phyloP scores from a whole-genome alignment of 1,139 yeast genomes.

The Diutina mesorugosa region DNA sequence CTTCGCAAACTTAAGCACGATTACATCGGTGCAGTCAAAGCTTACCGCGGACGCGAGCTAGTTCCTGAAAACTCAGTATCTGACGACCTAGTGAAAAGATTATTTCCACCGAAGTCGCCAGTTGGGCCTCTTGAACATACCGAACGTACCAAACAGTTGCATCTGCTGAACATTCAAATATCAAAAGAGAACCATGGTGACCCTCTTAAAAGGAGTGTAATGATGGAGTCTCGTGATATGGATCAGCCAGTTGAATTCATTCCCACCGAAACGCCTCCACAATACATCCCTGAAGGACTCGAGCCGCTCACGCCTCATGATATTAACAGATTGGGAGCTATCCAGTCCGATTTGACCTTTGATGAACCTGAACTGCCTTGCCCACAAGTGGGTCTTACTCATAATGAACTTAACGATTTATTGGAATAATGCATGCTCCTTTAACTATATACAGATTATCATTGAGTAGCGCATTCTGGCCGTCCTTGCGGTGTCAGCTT shows the following conservation, averaged over 20 bases:
- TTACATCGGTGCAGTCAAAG: slow-evolving; percentile 4
- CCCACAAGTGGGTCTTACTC: slow-evolving; percentile 10
- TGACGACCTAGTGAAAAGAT: slow-evolving; percentile 12
- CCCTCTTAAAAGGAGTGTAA: slow-evolving; percentile 15
- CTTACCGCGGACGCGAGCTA: slow-evolving; percentile 7
- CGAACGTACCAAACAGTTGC: slow-evolving; percentile 14
- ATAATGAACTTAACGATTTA: slow-evolving; percentile 5
- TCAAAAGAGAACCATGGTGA: slow-evolving; percentile 16
- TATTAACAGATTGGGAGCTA: slow-evolving; percentile 7
- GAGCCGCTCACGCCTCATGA: slow-evolving; percentile 1
- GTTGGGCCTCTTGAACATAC: slow-evolving; percentile 8
- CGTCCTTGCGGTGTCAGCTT: slow-evolving; percentile 10
- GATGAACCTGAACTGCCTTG: slow-evolving; percentile 7
- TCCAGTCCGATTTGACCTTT: slow-evolving; percentile 7
- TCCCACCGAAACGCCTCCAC: slow-evolving; percentile 17
- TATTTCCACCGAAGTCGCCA: slow-evolving; percentile 1
- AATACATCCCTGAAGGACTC: slow-evolving; percentile 16
- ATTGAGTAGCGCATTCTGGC: slow-evolving; percentile 33
- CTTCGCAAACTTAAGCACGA: slow-evolving; percentile 5
- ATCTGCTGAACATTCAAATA: slow-evolving; percentile 11
- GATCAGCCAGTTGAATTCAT: slow-evolving; percentile 24
- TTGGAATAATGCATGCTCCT: slow-evolving; percentile 5
- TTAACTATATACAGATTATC: slow-evolving; percentile 6
- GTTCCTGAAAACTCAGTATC: slow-evolving; percentile 10
- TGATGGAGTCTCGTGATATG: slow-evolving; percentile 6